phyloP scores from a whole-genome alignment of 768 basidiomycete genomes.

The Asterophora parasitica region DNA sequence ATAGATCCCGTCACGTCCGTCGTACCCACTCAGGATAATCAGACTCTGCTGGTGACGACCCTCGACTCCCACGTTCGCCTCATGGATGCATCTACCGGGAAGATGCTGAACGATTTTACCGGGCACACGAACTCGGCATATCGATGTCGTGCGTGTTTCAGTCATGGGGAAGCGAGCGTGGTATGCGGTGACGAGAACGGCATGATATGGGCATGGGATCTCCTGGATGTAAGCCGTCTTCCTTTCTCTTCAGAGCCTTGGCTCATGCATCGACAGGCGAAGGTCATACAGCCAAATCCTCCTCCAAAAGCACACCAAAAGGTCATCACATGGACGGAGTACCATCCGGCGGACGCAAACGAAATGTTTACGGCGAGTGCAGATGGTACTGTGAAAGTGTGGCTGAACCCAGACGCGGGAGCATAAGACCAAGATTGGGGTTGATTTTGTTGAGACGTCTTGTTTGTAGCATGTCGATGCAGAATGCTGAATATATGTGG shows the following conservation, averaged over 20 bases:
- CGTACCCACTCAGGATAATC: conserved; percentile 70
- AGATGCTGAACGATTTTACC: conserved; percentile 77
- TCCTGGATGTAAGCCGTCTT: conserved; percentile 64
- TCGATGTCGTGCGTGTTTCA: conserved; percentile 77
- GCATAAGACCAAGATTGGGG: background rate
- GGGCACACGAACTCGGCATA: conserved; percentile 76
- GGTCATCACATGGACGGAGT: conserved; percentile 88
- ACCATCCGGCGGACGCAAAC: conserved; percentile 74
- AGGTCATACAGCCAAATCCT: conserved; percentile 62
- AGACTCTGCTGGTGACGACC: conserved; percentile 77
- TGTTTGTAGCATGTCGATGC: too few species aligned
- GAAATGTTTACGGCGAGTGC: conserved; percentile 89
- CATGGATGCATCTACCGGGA: conserved; percentile 80
- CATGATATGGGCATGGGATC: conserved; percentile 86
- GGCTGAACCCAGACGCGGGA: conserved; percentile 47
- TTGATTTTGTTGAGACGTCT: too few species aligned
- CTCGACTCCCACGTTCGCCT: conserved; percentile 83
- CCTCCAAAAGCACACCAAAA: conserved; percentile 78
- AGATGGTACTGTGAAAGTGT: conserved; percentile 89
- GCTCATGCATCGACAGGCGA: conserved; percentile 45
- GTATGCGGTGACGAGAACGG: conserved; percentile 91
- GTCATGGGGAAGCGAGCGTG: conserved; percentile 75
- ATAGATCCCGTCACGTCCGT: conserved; percentile 81
- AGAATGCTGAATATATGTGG: background rate
- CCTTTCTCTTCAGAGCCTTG: background rate